These are phyloP conservation scores for Lasiodiplodia citricola DNA, from an alignment of 2,329 filamentous ascomycete genomes.

Conservation along the genomic window DNA sequence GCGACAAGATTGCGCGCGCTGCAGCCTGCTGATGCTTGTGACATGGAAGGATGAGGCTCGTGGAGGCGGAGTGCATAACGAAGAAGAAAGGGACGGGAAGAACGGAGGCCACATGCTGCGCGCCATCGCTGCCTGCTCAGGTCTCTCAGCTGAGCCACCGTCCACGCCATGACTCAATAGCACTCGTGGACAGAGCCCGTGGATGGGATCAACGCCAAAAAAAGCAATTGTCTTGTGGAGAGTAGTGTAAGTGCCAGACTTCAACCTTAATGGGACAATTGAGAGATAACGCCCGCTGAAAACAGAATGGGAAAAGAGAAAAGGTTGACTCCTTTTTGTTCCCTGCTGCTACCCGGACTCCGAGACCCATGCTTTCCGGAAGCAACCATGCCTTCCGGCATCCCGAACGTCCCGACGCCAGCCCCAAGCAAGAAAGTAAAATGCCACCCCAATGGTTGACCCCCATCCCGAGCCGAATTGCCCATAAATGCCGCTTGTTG, in stretches of 20 bases:
- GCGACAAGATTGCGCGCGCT: not conserved
- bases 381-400: not conserved
- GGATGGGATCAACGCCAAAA: not conserved
- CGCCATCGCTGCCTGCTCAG: slow-evolving; percentile 16
- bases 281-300: not conserved
- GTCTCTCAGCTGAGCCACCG: slow-evolving; percentile 18
- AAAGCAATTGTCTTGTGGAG: not conserved
- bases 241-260: slow-evolving; percentile 1
- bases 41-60: not conserved
- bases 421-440: slow-evolving; percentile 5
- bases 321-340: slow-evolving; percentile 8
- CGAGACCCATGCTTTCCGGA: slow-evolving; percentile 14
- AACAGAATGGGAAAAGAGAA: not conserved
- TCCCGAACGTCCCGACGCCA: slow-evolving; percentile 12
- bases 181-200: not conserved
- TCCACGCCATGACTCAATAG: slow-evolving; percentile 11
- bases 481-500: slow-evolving; percentile 3
- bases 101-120: not conserved
- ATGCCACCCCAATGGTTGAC: slow-evolving; percentile 1
- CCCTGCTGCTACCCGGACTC: slow-evolving; percentile 10
- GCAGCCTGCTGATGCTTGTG: not conserved
- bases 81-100: not conserved
- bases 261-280: not conserved
- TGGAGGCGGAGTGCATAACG: not conserved
- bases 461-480: not conserved